Evolutionary conservation across 352 stramenopile genomes (phyloP).

Genomic region (Globisporangium okanoganense): DNA sequence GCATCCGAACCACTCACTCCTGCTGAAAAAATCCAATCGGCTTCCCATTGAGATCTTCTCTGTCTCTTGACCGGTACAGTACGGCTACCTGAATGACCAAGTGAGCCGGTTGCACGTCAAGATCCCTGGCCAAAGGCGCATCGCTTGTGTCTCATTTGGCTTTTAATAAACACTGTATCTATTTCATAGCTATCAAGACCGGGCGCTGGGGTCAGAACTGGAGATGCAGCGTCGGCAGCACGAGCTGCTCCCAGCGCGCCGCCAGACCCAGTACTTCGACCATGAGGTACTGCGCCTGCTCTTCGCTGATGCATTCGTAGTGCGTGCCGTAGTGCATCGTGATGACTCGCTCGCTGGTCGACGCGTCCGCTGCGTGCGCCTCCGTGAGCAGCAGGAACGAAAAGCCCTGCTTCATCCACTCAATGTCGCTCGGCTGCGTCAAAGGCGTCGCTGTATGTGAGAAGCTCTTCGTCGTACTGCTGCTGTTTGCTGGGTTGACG

Average conservation of each 20-base stretch:
- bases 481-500: constrained; percentile 18
- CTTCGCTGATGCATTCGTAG: constrained; percentile 39
- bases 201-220: too few species aligned
- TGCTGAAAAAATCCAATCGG: not conserved
- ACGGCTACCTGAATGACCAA: not conserved
- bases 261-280: constrained; percentile 39
- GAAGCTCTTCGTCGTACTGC: not conserved
- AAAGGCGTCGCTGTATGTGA: not conserved
- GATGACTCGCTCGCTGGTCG: constrained; percentile 10
- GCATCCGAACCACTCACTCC: not conserved
- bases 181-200: too few species aligned
- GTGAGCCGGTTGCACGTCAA: not conserved
- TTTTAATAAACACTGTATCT: too few species aligned
- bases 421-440: constrained; percentile 28
- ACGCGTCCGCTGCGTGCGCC: constrained; percentile 5
- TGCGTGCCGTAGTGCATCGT: constrained; percentile 37
- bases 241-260: constrained; percentile 33
- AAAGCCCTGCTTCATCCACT: constrained; percentile 45
- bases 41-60: not conserved
- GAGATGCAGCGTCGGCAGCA: constrained; percentile 27
- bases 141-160: not conserved
- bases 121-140: not conserved
- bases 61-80: not conserved
- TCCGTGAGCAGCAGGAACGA: constrained; percentile 39
- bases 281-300: constrained; percentile 39